Base-by-base conservation (phyloP, 2,329 filamentous ascomycete genomes). In the Onygenales sp. region DNA sequence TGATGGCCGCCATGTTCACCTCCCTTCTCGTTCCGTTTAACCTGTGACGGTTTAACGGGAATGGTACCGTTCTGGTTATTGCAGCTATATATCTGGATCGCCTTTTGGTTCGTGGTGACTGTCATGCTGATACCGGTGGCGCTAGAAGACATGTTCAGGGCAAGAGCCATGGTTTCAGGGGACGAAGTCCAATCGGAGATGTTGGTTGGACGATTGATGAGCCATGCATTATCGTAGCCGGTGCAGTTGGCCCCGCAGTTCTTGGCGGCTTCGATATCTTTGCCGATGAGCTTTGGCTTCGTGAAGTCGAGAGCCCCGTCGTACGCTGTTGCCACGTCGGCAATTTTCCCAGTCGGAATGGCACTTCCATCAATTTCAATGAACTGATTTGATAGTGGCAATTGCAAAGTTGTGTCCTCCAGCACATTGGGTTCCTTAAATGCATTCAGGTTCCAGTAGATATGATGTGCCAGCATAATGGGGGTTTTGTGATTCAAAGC, bases 1-100 rank as follows among this genome's bases (percentile, higher is more conserved):
- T 27, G 21, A 27, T 27, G 5, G 21, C 21, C 5, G 21, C 21
- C 21, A 27, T 27, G 5, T 27, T 27, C 21, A 10, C 21, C 47
- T 46, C 65, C 61, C 56, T 77, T 76, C 72, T 79, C 77, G 54
- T 80, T 82, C 17, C 79, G 76, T 52, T 73, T 67, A 49, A 66
- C 66, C 63, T 69, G 71, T 14, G 68, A 73, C 51, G 63, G 54
- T 62, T 72, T 75, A 52, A 72, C 69, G 5, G 69, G 64, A 43
- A 72, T 72, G 51, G 68, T 77, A 61, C 88, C 88, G 70, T 94
- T 84, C 72, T 88, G 83, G 21, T 81, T 81, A 62, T 82, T 83
- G 76, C 91, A 96, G 57, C 81, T 84, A 76, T 95, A 96, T 62
- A 96, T 78, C 72, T 96, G 91, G 71, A 94, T 84, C 3, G 89